Percentiles rank a stretch among this genome's conserved stretches.
Evolutionary conservation across 2,329 filamentous ascomycete species (phyloP).

Genomic region (Diplodia mutila): DNA sequence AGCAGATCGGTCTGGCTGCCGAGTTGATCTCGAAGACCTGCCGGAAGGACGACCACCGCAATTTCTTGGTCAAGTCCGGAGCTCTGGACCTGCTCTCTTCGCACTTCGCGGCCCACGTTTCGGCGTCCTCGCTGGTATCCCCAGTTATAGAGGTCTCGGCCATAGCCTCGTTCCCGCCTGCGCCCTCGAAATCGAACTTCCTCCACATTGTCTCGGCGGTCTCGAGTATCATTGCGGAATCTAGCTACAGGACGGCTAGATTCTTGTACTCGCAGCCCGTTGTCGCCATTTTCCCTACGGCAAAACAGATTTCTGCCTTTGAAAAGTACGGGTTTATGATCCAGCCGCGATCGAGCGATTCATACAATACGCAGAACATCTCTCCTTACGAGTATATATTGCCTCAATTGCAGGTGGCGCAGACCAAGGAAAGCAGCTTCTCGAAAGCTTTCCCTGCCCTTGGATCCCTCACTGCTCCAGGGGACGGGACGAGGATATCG

Average conservation of each 20-base stretch:
- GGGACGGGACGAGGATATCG: slow-evolving; percentile 32
- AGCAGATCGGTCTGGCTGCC: slow-evolving; percentile 65
- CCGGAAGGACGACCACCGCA: slow-evolving; percentile 69
- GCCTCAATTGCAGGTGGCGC: slow-evolving; percentile 44
- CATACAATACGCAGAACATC: slow-evolving; percentile 12
- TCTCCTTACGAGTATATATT: slow-evolving; percentile 33
- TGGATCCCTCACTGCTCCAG: slow-evolving; percentile 34
- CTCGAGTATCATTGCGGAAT: slow-evolving; percentile 75
- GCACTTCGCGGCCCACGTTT: slow-evolving; percentile 59
- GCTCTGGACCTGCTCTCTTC: slow-evolving; percentile 78
- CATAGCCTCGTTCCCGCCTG: slow-evolving; percentile 49
- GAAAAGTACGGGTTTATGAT: slow-evolving; percentile 23
- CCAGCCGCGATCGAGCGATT: slow-evolving; percentile 5
- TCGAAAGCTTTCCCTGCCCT: slow-evolving; percentile 51
- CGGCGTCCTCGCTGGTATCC: slow-evolving; percentile 32
- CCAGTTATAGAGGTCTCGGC: slow-evolving; percentile 31
- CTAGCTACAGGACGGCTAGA: slow-evolving; percentile 75
- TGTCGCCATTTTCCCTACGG: slow-evolving; percentile 31
- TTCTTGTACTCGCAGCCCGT: slow-evolving; percentile 50
- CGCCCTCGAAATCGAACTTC: slow-evolving; percentile 63
- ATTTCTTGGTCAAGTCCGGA: slow-evolving; percentile 70
- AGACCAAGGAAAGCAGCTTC: slow-evolving; percentile 43
- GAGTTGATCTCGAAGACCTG: slow-evolving; percentile 66
- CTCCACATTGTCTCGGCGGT: slow-evolving; percentile 77
- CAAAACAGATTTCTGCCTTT: slow-evolving; percentile 3